A percentile compares a stretch with the other conserved stretches of the same genome.
These are phyloP conservation scores for Fraxinus americana DNA, from an alignment of 257 asterid species.

Conservation along the genomic window DNA sequence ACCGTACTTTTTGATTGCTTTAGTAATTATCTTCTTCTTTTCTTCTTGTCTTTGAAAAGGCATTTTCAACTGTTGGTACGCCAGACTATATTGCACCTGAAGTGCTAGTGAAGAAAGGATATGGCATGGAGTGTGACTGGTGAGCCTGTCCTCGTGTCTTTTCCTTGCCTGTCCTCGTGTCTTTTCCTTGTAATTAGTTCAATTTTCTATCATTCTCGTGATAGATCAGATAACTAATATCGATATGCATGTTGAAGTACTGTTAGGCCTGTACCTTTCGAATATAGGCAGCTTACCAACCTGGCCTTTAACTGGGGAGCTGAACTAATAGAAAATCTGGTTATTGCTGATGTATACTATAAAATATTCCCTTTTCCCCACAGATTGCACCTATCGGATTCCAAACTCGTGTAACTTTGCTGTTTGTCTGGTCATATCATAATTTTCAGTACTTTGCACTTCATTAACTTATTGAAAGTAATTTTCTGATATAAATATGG, in stretches of 20 bases:
- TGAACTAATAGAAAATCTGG: neutral
- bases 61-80: constrained; percentile 98
- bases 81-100: constrained; percentile 99
- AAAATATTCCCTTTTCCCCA: too few species aligned
- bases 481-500: too few species aligned
- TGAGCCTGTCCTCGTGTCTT: constrained; percentile 37
- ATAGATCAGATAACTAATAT: neutral
- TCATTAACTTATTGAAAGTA: neutral
- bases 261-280: neutral
- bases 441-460: neutral
- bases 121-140: constrained; percentile 99
- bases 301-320: neutral
- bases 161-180: constrained; percentile 19
- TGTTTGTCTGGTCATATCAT: neutral
- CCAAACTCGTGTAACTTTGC: neutral
- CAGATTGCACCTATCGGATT: too few species aligned
- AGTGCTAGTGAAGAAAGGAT: constrained; percentile 94
- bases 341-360: neutral
- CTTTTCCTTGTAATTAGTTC: constrained; percentile 9
- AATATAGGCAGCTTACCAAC: neutral
- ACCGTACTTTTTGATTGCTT: neutral
- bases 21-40: neutral
- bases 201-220: neutral
- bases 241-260: neutral
- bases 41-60: constrained; percentile 50